A percentile compares a stretch with the other conserved stretches of the same genome.
These are phyloP conservation scores for Pseudocercospora macadamiae DNA, from an alignment of 2,329 filamentous ascomycete species.

Conservation along the genomic window DNA sequence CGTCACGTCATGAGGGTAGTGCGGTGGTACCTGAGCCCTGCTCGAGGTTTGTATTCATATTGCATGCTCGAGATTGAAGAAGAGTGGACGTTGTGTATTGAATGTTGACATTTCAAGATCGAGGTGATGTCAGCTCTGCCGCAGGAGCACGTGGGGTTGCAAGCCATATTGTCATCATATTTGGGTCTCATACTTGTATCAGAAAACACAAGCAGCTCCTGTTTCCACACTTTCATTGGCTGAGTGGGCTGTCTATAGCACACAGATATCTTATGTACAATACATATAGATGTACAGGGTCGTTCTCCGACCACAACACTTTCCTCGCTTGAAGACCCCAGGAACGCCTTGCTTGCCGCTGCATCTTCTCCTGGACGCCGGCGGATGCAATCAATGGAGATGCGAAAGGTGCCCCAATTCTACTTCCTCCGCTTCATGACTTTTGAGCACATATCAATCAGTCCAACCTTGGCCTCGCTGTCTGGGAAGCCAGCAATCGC, in stretches of 20 bases:
- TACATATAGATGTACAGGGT: conserved; percentile 6
- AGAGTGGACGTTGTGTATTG: too few relatives aligned
- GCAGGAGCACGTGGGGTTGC: background rate
- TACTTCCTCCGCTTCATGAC: conserved; percentile 87
- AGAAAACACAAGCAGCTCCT: background rate
- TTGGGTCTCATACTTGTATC: background rate
- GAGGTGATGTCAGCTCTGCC: conserved; percentile 11
- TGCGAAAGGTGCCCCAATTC: conserved; percentile 11
- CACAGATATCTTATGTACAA: conserved; percentile 4
- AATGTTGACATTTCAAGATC: too few relatives aligned
- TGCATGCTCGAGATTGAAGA: background rate
- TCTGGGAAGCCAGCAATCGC: conserved; percentile 85
- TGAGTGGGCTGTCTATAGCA: background rate
- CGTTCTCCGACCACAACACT: background rate
- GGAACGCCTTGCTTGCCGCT: background rate
- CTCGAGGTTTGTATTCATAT: conserved; percentile 18
- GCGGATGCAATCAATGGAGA: background rate
- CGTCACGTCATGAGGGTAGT: conserved; percentile 15
- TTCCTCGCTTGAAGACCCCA: conserved; percentile 1
- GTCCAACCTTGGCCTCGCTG: conserved; percentile 89
- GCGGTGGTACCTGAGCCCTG: conserved; percentile 23
- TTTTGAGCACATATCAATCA: conserved; percentile 93
- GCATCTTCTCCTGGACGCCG: background rate
- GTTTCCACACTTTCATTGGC: background rate
- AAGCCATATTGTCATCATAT: background rate